A percentile compares a stretch with the other conserved stretches of the same genome.
Evolutionary conservation across 2,329 filamentous ascomycete genomes (phyloP).

Genomic region (Tolypocladium sp.): DNA sequence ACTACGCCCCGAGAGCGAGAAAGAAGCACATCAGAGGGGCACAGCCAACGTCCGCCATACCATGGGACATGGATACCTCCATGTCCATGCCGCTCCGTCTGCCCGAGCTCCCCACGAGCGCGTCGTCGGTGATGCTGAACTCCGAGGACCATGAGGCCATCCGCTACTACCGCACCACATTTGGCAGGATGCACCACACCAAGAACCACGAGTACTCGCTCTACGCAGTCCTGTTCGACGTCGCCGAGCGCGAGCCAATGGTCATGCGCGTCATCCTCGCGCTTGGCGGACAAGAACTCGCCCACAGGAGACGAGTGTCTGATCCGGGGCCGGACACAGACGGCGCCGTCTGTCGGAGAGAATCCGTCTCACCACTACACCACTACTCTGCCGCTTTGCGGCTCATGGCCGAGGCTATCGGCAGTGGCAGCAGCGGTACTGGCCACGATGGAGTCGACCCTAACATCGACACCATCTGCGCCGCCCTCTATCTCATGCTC

Average conservation of each 20-base stretch:
- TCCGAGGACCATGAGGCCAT: constrained; percentile 24
- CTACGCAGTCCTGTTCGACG: constrained; percentile 23
- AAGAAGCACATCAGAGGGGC: not conserved
- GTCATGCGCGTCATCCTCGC: constrained; percentile 27
- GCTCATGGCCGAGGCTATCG: not conserved
- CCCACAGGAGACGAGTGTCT: constrained; percentile 6
- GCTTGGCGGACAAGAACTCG: constrained; percentile 20
- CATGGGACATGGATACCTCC: not conserved
- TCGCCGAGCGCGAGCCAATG: constrained; percentile 20
- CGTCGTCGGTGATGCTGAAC: constrained; percentile 14
- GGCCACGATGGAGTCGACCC: not conserved
- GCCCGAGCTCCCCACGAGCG: not conserved
- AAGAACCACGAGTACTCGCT: constrained; percentile 25
- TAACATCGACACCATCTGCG: constrained; percentile 11
- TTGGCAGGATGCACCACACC: constrained; percentile 23
- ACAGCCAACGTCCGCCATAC: not conserved
- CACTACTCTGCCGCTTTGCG: not conserved
- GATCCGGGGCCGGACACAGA: not conserved
- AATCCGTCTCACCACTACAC: not conserved
- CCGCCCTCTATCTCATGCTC: constrained; percentile 25
- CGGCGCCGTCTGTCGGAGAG: not conserved
- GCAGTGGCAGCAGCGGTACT: not conserved
- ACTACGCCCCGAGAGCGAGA: not conserved
- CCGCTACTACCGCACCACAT: constrained; percentile 23
- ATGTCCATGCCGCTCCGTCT: not conserved